These are phyloP conservation scores for Trypanosomatidae sp. DNA, from an alignment of 208 protist species.

Conservation along the genomic window DNA sequence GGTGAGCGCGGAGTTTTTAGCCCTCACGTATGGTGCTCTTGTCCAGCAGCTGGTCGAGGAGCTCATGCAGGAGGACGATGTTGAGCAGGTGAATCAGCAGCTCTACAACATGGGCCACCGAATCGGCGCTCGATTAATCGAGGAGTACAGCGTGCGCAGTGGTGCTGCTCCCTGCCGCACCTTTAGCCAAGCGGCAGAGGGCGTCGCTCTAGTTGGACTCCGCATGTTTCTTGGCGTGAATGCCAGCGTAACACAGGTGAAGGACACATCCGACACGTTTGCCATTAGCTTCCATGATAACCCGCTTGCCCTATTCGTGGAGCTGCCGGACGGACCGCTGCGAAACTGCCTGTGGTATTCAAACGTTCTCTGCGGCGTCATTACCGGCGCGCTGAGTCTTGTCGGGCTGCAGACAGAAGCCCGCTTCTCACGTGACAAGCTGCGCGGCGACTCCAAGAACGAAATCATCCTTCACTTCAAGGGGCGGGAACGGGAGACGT, in stretches of 20 bases:
- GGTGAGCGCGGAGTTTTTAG: conserved; percentile 96
- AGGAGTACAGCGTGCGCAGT: conserved; percentile 96
- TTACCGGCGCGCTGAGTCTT: conserved; percentile 95
- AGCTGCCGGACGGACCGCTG: conserved; percentile 94
- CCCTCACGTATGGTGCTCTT: conserved; percentile 97
- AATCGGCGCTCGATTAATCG: conserved; percentile 96
- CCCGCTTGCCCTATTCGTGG: conserved; percentile 96
- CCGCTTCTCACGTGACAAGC: conserved; percentile 78
- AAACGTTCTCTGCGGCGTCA: conserved; percentile 97
- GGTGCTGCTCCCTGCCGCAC: conserved; percentile 78
- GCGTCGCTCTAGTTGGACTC: conserved; percentile 94
- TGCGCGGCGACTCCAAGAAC: conserved; percentile 88
- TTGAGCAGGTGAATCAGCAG: conserved; percentile 95
- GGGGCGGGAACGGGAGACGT: conserved; percentile 74
- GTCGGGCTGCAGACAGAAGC: conserved; percentile 88
- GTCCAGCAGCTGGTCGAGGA: conserved; percentile 97
- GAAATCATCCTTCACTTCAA: conserved; percentile 90
- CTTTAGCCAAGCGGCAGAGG: conserved; percentile 95
- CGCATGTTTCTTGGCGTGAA: conserved; percentile 97
- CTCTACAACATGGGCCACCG: conserved; percentile 97
- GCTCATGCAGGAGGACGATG: conserved; percentile 87
- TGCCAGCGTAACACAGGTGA: conserved; percentile 85
- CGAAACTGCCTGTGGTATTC: conserved; percentile 92
- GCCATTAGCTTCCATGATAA: conserved; percentile 96
- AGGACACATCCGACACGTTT: conserved; percentile 77